phyloP scores from a whole-genome alignment of 2,329 filamentous ascomycete species.

The Teratosphaeria viscida region DNA sequence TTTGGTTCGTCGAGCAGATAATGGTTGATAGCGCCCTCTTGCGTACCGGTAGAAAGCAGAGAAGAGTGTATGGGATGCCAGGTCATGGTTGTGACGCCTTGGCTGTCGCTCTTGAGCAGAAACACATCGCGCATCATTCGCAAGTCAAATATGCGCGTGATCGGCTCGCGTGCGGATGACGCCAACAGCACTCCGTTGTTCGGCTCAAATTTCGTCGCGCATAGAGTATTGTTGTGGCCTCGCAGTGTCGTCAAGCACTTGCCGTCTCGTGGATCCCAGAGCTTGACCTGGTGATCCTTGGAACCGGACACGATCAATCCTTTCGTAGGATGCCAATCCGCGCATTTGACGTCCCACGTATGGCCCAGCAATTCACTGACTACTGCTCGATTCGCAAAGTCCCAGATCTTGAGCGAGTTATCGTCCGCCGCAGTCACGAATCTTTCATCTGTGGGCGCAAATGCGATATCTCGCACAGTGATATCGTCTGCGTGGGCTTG shows the following conservation, averaged over 20 bases:
- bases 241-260: slow-evolving; percentile 88
- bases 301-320: slow-evolving; percentile 90
- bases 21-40: slow-evolving; percentile 81
- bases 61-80: slow-evolving; percentile 93
- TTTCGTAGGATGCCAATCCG: slow-evolving; percentile 96
- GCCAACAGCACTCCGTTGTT: slow-evolving; percentile 76
- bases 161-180: slow-evolving; percentile 87
- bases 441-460: slow-evolving; percentile 87
- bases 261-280: slow-evolving; percentile 84
- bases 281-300: slow-evolving; percentile 93
- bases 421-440: slow-evolving; percentile 96
- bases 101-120: slow-evolving; percentile 86
- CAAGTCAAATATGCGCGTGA: slow-evolving; percentile 84
- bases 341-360: slow-evolving; percentile 93
- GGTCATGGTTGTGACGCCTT: slow-evolving; percentile 81
- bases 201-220: slow-evolving; percentile 81
- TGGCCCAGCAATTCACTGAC: slow-evolving; percentile 84
- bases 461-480: slow-evolving; percentile 84
- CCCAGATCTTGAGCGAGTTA: slow-evolving; percentile 85
- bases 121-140: slow-evolving; percentile 98
- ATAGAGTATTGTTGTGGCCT: slow-evolving; percentile 95
- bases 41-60: slow-evolving; percentile 79
- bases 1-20: slow-evolving; percentile 96
- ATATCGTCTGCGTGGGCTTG: slow-evolving; percentile 66
- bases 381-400: slow-evolving; percentile 77